phyloP scores from a whole-genome alignment of 2,329 filamentous ascomycete species.

The Monilinia vaccinii-corymbosi region DNA sequence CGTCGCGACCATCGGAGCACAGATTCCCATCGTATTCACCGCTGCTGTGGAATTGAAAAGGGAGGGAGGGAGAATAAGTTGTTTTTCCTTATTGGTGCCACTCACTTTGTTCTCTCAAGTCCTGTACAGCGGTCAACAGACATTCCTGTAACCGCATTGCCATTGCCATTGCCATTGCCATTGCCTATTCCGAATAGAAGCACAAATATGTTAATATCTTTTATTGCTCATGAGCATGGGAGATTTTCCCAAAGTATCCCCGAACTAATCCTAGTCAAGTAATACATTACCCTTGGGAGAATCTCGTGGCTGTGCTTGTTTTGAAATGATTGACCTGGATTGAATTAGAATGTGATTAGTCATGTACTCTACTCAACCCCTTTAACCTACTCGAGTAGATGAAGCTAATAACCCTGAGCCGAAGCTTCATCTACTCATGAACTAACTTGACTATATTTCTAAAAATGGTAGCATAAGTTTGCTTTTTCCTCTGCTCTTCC shows the following conservation, averaged over 20 bases:
- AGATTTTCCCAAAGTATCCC: slow-evolving; percentile 2
- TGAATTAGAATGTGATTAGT: neutral
- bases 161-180: too few species aligned
- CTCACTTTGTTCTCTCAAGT: too few species aligned
- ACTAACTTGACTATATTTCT: neutral
- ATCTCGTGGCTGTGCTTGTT: slow-evolving; percentile 8
- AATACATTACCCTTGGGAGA: neutral
- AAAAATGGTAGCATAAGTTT: neutral
- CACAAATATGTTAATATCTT: neutral
- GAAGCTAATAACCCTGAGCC: too few species aligned
- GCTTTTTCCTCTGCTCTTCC: neutral
- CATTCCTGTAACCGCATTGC: neutral
- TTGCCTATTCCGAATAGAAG: too few species aligned
- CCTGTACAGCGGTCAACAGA: neutral
- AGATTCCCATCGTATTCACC: slow-evolving; percentile 11
- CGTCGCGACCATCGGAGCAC: slow-evolving; percentile 6
- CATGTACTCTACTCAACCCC: too few species aligned
- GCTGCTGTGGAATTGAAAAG: slow-evolving; percentile 8
- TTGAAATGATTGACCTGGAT: neutral
- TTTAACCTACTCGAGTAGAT: too few species aligned
- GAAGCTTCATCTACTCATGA: too few species aligned
- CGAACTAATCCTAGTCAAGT: slow-evolving; percentile 3
- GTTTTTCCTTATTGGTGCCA: neutral
- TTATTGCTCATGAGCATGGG: slow-evolving; percentile 6
- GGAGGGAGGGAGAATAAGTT: neutral